Base-by-base conservation (phyloP, 176 grass and related monocot species). In the Zoysia pacifica region DNA sequence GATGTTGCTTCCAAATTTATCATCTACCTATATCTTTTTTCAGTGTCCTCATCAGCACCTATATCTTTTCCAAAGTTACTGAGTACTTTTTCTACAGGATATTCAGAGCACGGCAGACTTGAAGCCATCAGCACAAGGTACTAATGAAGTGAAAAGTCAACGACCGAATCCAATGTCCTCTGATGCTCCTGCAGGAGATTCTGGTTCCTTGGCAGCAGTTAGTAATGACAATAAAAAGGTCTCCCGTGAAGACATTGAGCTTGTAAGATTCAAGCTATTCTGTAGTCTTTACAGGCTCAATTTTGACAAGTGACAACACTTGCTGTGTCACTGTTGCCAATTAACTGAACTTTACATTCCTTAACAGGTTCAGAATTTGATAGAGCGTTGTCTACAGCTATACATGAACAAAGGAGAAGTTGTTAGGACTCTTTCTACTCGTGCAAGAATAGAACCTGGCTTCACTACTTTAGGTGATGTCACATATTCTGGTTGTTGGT, bases 391-490 rank as follows among this genome's bases (percentile, higher is more conserved):
- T 84, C 73, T 99, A 58, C 97, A 96, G 64, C 79, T 99, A 43
- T 99, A 99, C 79, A 99, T 96, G 97, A 96, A 89, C 83, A 99
- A 87, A 90, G 90, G 88, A 76, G 97, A 99, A 83, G 93, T 99
- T 58, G 86, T 99, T 81, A 88, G 88, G 46, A 99, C 88, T 9
- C 88, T 99, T 42, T 95, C 93, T 76, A 91, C 68, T 74, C 97
- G 93, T 36, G 97, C 97, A 81, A 87, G 79, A 89, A 99, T 99
- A 94, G 97, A 99, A 87, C 93, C 97, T 72, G 93, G 88, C 45
- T 99, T 99, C 84, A 99, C 97, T 79, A 96, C 90, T 77, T 74
- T 99, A 88, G 97, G 97, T 93, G 74, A 85, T 69, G 56, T 62
- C 35, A 13, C 75, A 62, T 53, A 50, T 65, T 69, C 41, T 39